Evolutionary conservation across 148 eudicot species (phyloP).

Genomic region (Rhododendron ferrugineum): DNA sequence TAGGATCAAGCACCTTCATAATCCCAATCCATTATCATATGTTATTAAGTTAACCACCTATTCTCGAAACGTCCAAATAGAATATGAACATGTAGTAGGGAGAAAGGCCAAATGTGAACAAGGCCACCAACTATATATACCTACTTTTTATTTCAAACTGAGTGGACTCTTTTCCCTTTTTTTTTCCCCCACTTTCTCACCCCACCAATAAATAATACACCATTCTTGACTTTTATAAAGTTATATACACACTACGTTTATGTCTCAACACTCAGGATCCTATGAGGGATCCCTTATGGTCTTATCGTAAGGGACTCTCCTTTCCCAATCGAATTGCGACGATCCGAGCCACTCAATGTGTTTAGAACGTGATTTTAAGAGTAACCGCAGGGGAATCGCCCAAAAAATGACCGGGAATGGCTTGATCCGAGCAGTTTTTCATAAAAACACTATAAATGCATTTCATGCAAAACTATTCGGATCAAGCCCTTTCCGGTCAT

Average conservation of each 20-base stretch:
- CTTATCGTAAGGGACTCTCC: too few relatives aligned
- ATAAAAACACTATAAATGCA: too few relatives aligned
- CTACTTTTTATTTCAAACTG: not conserved
- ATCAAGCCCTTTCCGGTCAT: too few relatives aligned
- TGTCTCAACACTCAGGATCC: too few relatives aligned
- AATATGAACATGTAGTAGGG: not conserved
- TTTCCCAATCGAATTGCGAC: too few relatives aligned
- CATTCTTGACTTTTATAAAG: not conserved
- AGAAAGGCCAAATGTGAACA: not conserved
- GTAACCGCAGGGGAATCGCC: too few relatives aligned
- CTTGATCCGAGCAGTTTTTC: too few relatives aligned
- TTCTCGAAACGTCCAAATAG: not conserved
- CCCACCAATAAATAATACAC: not conserved
- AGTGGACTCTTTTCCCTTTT: not conserved
- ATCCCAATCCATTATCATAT: not conserved
- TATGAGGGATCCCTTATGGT: too few relatives aligned
- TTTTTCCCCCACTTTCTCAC: not conserved
- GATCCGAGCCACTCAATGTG: too few relatives aligned
- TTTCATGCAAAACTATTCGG: too few relatives aligned
- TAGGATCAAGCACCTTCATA: not conserved
- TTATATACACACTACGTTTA: not conserved
- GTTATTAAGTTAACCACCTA: not conserved
- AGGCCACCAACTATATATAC: not conserved
- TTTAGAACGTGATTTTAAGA: too few relatives aligned
- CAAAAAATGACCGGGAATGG: too few relatives aligned